Evolutionary conservation across 2,329 filamentous ascomycete species (phyloP).

Genomic region (Trichoderma hamatum): DNA sequence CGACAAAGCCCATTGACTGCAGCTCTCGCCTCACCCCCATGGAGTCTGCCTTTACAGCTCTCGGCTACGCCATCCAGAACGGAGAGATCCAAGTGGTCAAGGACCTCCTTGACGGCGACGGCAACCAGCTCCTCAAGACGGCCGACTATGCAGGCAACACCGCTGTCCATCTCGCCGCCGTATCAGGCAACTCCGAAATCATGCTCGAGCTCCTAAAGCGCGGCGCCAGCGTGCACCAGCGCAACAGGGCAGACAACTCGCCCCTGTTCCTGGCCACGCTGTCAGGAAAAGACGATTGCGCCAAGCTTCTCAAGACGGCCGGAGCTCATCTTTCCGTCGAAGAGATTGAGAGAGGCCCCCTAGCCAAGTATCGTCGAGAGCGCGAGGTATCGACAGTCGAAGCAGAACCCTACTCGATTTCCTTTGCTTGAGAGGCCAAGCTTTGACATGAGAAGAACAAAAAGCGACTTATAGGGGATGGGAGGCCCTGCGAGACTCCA

Average conservation of each 20-base stretch:
- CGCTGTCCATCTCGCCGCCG: constrained; percentile 60
- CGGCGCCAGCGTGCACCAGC: constrained; percentile 68
- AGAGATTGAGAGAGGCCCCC: constrained; percentile 40
- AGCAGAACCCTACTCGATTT: not conserved
- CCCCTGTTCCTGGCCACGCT: constrained; percentile 66
- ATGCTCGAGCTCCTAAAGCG: constrained; percentile 60
- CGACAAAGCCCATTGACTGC: constrained; percentile 55
- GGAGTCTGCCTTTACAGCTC: constrained; percentile 71
- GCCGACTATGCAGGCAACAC: constrained; percentile 84
- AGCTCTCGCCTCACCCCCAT: constrained; percentile 49
- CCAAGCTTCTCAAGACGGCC: constrained; percentile 57
- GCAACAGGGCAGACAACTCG: constrained; percentile 67
- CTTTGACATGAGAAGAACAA: not conserved
- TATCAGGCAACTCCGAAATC: constrained; percentile 57
- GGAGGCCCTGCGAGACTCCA: not conserved
- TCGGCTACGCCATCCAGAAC: constrained; percentile 78
- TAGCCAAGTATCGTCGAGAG: constrained; percentile 31
- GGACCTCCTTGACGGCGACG: constrained; percentile 68
- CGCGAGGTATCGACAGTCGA: not conserved
- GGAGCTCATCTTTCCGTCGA: constrained; percentile 60
- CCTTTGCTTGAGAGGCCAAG: not conserved
- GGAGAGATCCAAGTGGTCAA: constrained; percentile 68
- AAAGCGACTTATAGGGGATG: not conserved
- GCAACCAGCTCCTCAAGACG: constrained; percentile 68
- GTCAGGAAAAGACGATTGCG: constrained; percentile 57